A percentile compares a stretch with the other conserved stretches of the same genome.
Evolutionary conservation across 2,329 filamentous ascomycete species (phyloP).

Genomic region (Venturia oleaginea): DNA sequence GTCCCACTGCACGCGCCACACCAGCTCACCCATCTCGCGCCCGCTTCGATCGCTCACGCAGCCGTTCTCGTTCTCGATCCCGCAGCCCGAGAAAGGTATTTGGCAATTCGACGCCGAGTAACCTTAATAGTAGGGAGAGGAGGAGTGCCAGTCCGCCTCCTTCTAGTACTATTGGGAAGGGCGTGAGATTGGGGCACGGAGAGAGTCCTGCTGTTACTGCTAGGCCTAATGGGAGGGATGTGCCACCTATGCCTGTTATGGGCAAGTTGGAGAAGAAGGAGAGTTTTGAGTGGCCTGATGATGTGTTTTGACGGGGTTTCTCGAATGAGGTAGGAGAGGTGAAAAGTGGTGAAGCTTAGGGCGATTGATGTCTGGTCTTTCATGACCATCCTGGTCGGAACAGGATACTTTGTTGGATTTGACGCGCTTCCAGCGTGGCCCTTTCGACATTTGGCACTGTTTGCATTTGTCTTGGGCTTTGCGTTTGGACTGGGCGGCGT

Average conservation of each 20-base stretch:
- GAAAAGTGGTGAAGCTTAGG: neutral
- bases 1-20: constrained; percentile 8
- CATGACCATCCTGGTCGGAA: no score
- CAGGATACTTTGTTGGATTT: neutral
- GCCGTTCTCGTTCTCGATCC: neutral
- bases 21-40: constrained; percentile 5
- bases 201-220: neutral
- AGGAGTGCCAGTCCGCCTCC: constrained; percentile 1
- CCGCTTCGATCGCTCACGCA: neutral
- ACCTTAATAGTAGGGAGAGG: neutral
- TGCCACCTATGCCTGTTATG: constrained; percentile 4
- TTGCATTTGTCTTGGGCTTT: neutral
- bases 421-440: neutral
- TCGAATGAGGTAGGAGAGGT: neutral
- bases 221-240: constrained; percentile 11
- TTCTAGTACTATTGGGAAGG: constrained; percentile 2
- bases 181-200: neutral
- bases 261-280: constrained; percentile 1
- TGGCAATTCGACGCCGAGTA: neutral
- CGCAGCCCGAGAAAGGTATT: constrained; percentile 3
- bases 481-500: neutral
- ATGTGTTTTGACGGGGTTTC: constrained; percentile 10
- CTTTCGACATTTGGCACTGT: neutral
- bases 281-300: constrained; percentile 14
- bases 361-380: neutral